Conservation (phyloP, 2,329 filamentous ascomycete species). For the Apiospora kogelbergensis region DNA sequence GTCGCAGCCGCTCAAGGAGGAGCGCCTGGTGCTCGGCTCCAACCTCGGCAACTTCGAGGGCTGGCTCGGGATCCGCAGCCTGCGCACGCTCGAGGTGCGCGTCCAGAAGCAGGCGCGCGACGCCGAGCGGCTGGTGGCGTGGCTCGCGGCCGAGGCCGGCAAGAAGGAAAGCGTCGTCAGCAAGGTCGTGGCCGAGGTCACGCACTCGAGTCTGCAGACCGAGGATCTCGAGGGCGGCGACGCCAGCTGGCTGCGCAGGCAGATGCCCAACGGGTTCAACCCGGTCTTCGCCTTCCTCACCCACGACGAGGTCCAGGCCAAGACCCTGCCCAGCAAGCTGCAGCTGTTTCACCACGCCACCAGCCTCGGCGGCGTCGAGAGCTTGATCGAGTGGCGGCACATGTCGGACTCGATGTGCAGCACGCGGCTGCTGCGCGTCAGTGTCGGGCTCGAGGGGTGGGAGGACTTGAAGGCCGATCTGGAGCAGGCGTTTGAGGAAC, state of each 20-base stretch:
- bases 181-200: slow-evolving; percentile 59
- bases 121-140: slow-evolving; percentile 68
- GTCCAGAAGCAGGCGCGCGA: slow-evolving; percentile 75
- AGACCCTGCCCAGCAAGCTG: slow-evolving; percentile 73
- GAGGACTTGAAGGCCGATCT: slow-evolving; percentile 82
- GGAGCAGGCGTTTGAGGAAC: slow-evolving; percentile 60
- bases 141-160: slow-evolving; percentile 52
- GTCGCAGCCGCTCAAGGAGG: slow-evolving; percentile 53
- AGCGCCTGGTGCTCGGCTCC: slow-evolving; percentile 75
- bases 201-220: slow-evolving; percentile 79
- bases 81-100: slow-evolving; percentile 83
- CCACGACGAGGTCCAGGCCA: slow-evolving; percentile 60
- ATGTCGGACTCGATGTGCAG: slow-evolving; percentile 81
- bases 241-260: slow-evolving; percentile 74
- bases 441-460: slow-evolving; percentile 82
- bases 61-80: slow-evolving; percentile 85
- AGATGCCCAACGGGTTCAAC: slow-evolving; percentile 91
- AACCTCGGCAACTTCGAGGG: slow-evolving; percentile 89
- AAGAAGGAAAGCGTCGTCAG: slow-evolving; percentile 41
- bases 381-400: slow-evolving; percentile 91
- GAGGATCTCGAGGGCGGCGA: slow-evolving; percentile 46
- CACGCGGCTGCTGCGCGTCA: slow-evolving; percentile 72
- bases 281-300: slow-evolving; percentile 81
- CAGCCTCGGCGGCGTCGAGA: slow-evolving; percentile 90
- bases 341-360: slow-evolving; percentile 91